Evolutionary conservation across 2,329 filamentous ascomycete genomes (phyloP).

Genomic region (Neobulgaria alba): DNA sequence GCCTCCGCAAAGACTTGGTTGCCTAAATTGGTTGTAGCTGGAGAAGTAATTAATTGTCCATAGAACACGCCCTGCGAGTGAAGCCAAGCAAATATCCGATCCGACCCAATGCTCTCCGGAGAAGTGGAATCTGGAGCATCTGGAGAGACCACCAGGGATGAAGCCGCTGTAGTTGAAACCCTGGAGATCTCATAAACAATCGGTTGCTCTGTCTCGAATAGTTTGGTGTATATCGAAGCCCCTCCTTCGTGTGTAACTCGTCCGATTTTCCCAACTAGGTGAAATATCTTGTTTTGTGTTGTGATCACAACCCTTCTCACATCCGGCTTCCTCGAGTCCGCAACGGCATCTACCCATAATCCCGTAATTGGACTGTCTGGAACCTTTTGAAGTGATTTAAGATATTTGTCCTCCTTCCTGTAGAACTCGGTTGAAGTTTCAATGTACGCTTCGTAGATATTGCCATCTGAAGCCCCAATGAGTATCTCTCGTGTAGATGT

Average conservation of each 20-base stretch:
- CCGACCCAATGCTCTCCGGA: conserved; percentile 48
- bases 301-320: conserved; percentile 69
- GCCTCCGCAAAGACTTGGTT: conserved; percentile 69
- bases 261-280: conserved; percentile 71
- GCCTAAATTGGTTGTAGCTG: conserved; percentile 56
- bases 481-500: conserved; percentile 92
- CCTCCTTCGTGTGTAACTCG: conserved; percentile 67
- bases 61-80: conserved; percentile 80
- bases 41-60: conserved; percentile 62
- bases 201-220: conserved; percentile 84
- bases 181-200: conserved; percentile 63
- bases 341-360: conserved; percentile 69
- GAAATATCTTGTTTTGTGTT: conserved; percentile 69
- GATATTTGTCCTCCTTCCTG: conserved; percentile 84
- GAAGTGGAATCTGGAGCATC: conserved; percentile 51
- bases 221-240: conserved; percentile 72
- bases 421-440: conserved; percentile 94
- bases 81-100: conserved; percentile 84
- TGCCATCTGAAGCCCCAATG: conserved; percentile 84
- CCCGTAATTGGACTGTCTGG: conserved; percentile 79
- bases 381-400: conserved; percentile 75
- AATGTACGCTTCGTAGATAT: conserved; percentile 90
- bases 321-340: conserved; percentile 51
- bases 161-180: conserved; percentile 49
- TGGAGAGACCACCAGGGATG: conserved; percentile 67